Evolutionary conservation across 352 stramenopile genomes (phyloP).

Genomic region (Globisporangium spiculum): DNA sequence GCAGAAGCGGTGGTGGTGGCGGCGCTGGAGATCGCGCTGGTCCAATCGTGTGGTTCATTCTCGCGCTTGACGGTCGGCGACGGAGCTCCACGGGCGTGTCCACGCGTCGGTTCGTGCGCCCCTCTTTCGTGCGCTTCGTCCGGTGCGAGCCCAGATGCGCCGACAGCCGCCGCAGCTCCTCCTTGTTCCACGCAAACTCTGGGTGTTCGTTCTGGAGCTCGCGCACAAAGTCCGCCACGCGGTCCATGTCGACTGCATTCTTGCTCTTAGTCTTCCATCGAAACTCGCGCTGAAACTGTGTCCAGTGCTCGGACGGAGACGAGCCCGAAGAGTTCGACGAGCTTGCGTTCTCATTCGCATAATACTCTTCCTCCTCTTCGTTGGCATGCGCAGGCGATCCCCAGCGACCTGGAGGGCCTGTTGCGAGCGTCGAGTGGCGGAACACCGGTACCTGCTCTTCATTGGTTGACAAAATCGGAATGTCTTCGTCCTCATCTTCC

Average conservation of each 20-base stretch:
- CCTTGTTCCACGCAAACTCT: slow-evolving; percentile 32
- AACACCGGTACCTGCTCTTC: neutral
- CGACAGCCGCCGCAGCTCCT: slow-evolving; percentile 35
- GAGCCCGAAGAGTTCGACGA: slow-evolving; percentile 2
- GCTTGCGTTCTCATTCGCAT: neutral
- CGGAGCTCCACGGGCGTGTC: slow-evolving; percentile 8
- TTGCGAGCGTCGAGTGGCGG: neutral
- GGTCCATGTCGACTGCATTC: slow-evolving; percentile 23
- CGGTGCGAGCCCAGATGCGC: slow-evolving; percentile 19
- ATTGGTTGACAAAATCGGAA: slow-evolving; percentile 18
- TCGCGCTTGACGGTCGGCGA: neutral
- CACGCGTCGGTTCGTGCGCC: slow-evolving; percentile 16
- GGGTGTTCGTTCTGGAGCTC: slow-evolving; percentile 21
- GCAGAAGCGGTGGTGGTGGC: too few species aligned
- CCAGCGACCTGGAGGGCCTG: neutral
- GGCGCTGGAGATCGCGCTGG: neutral
- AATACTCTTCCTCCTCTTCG: neutral
- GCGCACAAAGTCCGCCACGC: slow-evolving; percentile 28
- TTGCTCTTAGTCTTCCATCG: slow-evolving; percentile 6
- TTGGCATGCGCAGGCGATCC: neutral
- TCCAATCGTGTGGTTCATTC: neutral
- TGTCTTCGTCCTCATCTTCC: slow-evolving; percentile 23
- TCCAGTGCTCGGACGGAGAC: slow-evolving; percentile 10
- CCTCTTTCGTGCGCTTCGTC: slow-evolving; percentile 21
- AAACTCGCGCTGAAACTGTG: neutral